A percentile compares a stretch with the other conserved stretches of the same genome.
These are phyloP conservation scores for Pleurotus tuber-regium DNA, from an alignment of 768 basidiomycete genomes.

Conservation along the genomic window DNA sequence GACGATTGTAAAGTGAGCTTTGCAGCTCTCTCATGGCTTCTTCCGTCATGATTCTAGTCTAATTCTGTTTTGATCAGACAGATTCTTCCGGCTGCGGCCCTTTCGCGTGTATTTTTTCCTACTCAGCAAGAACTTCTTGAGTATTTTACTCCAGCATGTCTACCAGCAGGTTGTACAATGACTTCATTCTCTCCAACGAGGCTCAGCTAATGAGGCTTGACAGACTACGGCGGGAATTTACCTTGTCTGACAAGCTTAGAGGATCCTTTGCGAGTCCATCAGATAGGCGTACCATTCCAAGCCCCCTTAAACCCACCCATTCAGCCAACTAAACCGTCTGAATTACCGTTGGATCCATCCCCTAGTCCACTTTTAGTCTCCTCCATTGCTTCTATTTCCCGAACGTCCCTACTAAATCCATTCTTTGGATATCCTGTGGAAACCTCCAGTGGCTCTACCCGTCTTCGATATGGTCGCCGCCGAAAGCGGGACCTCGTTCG, in stretches of 20 bases:
- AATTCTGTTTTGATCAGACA: slow-evolving; percentile 38
- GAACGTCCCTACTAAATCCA: slow-evolving; percentile 65
- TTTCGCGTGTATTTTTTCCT: slow-evolving; percentile 67
- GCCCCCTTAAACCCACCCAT: slow-evolving; percentile 15
- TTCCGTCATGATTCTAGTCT: slow-evolving; percentile 10
- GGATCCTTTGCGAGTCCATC: slow-evolving; percentile 41
- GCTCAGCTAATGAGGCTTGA: slow-evolving; percentile 13
- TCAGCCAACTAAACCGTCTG: slow-evolving; percentile 9
- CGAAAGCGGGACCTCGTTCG: slow-evolving; percentile 65
- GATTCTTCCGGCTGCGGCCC: slow-evolving; percentile 55
- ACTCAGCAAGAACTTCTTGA: slow-evolving; percentile 50
- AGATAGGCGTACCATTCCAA: slow-evolving; percentile 4
- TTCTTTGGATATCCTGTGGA: slow-evolving; percentile 72
- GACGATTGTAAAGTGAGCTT: slow-evolving; percentile 59
- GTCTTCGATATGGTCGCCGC: slow-evolving; percentile 58
- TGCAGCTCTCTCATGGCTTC: slow-evolving; percentile 4
- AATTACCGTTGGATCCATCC: slow-evolving; percentile 15
- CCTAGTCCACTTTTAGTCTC: slow-evolving; percentile 15
- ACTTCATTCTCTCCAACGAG: slow-evolving; percentile 9
- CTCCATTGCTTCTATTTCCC: slow-evolving; percentile 36
- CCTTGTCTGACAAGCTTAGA: slow-evolving; percentile 47
- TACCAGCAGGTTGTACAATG: slow-evolving; percentile 54
- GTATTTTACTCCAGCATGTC: slow-evolving; percentile 47
- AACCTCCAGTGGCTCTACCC: slow-evolving; percentile 33
- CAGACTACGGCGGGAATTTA: slow-evolving; percentile 71